Conservation (phyloP, 345 rosid species). For the Brassica juncea region DNA sequence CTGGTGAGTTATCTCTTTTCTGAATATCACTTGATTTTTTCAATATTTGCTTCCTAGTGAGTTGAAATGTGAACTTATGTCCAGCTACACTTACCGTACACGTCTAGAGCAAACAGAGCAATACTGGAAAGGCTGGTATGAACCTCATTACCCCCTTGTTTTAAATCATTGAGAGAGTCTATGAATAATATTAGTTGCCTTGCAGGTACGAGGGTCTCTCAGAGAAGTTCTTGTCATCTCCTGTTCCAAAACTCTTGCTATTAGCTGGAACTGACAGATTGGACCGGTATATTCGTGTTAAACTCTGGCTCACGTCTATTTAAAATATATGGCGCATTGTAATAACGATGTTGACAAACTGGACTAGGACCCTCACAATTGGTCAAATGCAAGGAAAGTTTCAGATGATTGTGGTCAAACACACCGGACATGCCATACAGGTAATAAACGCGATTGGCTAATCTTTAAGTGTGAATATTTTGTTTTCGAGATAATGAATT, state of each 20-base stretch:
- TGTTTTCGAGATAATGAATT: background rate
- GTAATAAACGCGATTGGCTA: conserved; percentile 35
- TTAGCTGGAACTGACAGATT: conserved; percentile 89
- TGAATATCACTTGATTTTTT: background rate
- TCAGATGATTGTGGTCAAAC: conserved; percentile 93
- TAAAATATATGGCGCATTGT: background rate
- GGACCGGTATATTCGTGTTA: conserved; percentile 56
- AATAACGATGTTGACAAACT: background rate
- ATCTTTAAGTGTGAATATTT: background rate
- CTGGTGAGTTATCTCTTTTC: conserved; percentile 53
- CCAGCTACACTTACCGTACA: conserved; percentile 78
- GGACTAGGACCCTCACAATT: conserved; percentile 76
- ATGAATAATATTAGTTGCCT: conserved; percentile 21
- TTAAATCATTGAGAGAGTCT: background rate
- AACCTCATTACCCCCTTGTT: background rate
- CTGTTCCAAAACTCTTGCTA: conserved; percentile 83
- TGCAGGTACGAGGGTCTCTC: conserved; percentile 96
- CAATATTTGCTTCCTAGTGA: conserved; percentile 27
- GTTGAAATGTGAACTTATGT: conserved; percentile 15
- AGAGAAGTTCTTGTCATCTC: conserved; percentile 78
- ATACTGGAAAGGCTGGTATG: conserved; percentile 97
- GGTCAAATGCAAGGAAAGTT: conserved; percentile 99
- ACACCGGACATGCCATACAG: conserved; percentile 99
- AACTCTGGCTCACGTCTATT: background rate
- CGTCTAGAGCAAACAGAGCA: conserved; percentile 79